Evolutionary conservation across 2,329 filamentous ascomycete species (phyloP).

Genomic region (Neospermospora avenae): DNA sequence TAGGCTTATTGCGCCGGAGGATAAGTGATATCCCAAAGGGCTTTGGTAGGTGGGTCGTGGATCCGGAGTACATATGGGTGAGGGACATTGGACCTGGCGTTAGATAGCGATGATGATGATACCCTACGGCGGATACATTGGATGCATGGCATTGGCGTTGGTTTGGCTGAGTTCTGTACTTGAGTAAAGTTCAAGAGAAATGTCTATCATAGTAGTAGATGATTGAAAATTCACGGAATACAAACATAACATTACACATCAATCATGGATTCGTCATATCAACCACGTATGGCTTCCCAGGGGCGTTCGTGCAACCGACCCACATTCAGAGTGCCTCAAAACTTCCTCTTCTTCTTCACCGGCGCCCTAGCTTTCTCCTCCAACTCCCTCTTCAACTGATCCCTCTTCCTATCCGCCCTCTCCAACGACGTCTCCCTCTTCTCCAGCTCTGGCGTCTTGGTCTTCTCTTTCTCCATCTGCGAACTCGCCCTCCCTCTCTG

Average conservation of each 20-base stretch:
- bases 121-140: constrained; percentile 2
- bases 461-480: constrained; percentile 14
- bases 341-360: constrained; percentile 36
- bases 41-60: background rate
- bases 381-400: constrained; percentile 31
- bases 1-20: constrained; percentile 48
- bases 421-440: constrained; percentile 32
- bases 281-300: background rate
- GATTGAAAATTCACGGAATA: background rate
- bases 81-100: constrained; percentile 3
- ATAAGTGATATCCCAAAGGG: constrained; percentile 15
- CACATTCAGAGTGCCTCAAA: constrained; percentile 21
- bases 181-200: background rate
- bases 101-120: constrained; percentile 6
- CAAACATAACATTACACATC: background rate
- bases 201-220: background rate
- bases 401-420: constrained; percentile 33
- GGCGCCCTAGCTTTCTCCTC: constrained; percentile 34
- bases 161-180: background rate
- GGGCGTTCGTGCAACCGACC: background rate
- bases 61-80: background rate
- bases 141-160: background rate
- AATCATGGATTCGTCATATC: background rate
- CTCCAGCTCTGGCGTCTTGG: constrained; percentile 13
- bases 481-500: constrained; percentile 7